Conservation (phyloP, 208 protist species). For the Wallacemonas sp. region DNA sequence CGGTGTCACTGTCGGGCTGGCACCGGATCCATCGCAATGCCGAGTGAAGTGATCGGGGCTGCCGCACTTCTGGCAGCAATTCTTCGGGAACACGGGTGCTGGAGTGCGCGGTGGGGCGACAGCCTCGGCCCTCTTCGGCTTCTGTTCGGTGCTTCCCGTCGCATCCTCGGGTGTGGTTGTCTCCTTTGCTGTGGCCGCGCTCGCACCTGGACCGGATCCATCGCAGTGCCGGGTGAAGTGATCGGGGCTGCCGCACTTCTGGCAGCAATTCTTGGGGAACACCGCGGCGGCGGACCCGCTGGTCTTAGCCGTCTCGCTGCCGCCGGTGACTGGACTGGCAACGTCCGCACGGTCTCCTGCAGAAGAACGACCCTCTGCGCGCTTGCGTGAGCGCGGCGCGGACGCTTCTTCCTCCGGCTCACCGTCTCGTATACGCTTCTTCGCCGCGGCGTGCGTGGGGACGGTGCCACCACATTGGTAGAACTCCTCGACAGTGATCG, state of each 20-base stretch:
- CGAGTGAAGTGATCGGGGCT: conserved; percentile 35
- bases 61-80: conserved; percentile 45
- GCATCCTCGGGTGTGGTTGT: not conserved
- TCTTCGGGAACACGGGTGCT: conserved; percentile 16
- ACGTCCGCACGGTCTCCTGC: too few relatives aligned
- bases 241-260: conserved; percentile 35
- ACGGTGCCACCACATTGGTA: conserved; percentile 53
- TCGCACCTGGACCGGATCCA: conserved; percentile 4
- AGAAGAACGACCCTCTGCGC: too few relatives aligned
- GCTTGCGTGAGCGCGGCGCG: not conserved
- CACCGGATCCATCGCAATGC: conserved; percentile 23
- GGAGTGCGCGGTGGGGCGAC: not conserved
- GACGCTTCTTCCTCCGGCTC: not conserved
- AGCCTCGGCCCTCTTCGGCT: not conserved
- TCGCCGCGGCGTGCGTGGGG: conserved; percentile 26
- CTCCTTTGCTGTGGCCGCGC: not conserved
- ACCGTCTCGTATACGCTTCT: not conserved
- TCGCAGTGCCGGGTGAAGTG: conserved; percentile 57
- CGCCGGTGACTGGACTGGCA: not conserved
- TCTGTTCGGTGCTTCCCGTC: too few relatives aligned
- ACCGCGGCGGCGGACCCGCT: not conserved
- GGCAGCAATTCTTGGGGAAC: conserved; percentile 41
- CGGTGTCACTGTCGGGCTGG: not conserved
- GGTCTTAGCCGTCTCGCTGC: not conserved
- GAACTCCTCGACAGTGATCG: conserved; percentile 54